phyloP scores from a whole-genome alignment of 139 green algal species.

The Haematococcus lacustris region DNA sequence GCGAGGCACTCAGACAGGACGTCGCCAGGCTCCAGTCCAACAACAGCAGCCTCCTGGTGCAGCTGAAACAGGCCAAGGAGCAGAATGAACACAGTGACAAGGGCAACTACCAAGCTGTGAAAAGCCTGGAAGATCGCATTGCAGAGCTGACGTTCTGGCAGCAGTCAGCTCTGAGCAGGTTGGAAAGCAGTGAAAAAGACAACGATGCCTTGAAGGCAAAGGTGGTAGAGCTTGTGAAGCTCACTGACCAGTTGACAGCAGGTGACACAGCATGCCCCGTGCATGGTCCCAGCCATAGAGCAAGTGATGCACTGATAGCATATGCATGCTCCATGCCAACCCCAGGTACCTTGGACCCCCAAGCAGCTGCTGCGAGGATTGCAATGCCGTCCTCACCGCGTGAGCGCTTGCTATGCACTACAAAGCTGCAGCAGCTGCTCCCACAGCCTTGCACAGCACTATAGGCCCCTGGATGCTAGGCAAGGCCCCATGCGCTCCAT shows the following conservation, averaged over 20 bases:
- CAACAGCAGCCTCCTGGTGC: conserved; percentile 60
- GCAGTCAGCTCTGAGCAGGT: conserved; percentile 27
- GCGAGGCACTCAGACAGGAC: conserved; percentile 53
- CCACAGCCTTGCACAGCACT: no score
- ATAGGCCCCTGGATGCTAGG: background rate
- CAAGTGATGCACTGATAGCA: background rate
- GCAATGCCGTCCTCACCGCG: background rate
- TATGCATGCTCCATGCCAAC: background rate
- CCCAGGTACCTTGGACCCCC: conserved; percentile 16
- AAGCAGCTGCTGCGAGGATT: conserved; percentile 17
- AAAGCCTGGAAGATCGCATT: conserved; percentile 38
- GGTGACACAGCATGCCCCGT: conserved; percentile 20
- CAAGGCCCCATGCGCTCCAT: background rate
- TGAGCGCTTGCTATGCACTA: no score
- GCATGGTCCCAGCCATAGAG: background rate
- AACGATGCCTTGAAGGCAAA: conserved; percentile 39
- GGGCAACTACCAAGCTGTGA: conserved; percentile 33
- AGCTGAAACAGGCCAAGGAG: conserved; percentile 57
- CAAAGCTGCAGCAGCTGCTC: no score
- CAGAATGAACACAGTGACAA: conserved; percentile 27
- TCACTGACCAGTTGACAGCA: conserved; percentile 31
- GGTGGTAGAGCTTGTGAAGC: conserved; percentile 38
- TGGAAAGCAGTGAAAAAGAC: conserved; percentile 44
- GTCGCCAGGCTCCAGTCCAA: conserved; percentile 40
- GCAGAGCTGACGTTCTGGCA: conserved; percentile 53